Percentiles rank a stretch among this genome's conserved stretches.
phyloP scores from a whole-genome alignment of 306 rosid genomes.

The Lathyrus oleraceus region DNA sequence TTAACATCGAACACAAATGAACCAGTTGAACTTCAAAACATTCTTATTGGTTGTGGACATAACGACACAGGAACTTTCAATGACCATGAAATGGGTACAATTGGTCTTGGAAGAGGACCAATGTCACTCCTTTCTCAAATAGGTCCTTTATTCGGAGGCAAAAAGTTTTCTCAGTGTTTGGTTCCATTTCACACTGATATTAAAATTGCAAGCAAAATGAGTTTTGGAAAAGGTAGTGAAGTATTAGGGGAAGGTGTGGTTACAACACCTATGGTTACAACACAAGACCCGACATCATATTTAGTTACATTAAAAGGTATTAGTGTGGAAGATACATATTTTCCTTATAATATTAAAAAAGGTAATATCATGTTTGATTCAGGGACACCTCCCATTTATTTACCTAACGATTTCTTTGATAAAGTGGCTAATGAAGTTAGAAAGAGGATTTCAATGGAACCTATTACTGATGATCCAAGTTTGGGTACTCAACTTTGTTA shows the following conservation, averaged over 20 bases:
- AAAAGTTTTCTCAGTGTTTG: not conserved
- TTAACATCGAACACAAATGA: conserved; percentile 21
- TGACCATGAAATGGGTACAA: conserved; percentile 14
- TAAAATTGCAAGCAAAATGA: conserved; percentile 26
- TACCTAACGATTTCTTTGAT: conserved; percentile 41
- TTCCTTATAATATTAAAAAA: conserved; percentile 33
- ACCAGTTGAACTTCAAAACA: not conserved
- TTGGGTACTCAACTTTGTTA: not conserved
- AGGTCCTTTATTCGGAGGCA: not conserved
- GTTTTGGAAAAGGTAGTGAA: conserved; percentile 48
- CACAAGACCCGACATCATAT: conserved; percentile 24
- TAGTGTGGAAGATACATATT: conserved; percentile 37
- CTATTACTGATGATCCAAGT: conserved; percentile 16
- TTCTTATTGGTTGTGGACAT: conserved; percentile 51
- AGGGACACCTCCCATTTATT: not conserved
- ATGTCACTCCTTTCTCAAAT: not conserved
- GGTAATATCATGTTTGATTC: conserved; percentile 50
- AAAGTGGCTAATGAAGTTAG: conserved; percentile 33
- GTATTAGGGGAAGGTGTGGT: conserved; percentile 40
- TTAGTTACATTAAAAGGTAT: conserved; percentile 46
- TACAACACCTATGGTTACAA: conserved; percentile 23
- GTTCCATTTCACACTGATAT: not conserved
- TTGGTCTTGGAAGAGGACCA: conserved; percentile 4
- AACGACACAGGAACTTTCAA: conserved; percentile 32
- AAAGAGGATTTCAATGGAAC: conserved; percentile 20